phyloP scores from a whole-genome alignment of 139 green algal genomes.

The Auxenochlorella pyrenoidosa region DNA sequence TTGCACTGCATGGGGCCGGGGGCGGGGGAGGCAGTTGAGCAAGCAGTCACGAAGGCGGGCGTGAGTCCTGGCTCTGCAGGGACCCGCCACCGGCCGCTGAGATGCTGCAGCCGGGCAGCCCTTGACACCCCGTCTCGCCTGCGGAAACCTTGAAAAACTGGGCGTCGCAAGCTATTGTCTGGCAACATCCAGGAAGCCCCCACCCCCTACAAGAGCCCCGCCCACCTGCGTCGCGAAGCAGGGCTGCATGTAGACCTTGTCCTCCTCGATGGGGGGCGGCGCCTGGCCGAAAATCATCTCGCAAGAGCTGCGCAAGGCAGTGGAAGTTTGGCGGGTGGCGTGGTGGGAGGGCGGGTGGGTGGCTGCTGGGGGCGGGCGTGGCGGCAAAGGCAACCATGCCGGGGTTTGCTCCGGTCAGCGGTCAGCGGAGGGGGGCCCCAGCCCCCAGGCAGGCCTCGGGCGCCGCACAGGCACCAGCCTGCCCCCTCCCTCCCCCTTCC shows the following conservation, averaged over 20 bases:
- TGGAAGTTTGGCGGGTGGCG: neutral
- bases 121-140: no score
- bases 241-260: constrained; percentile 60
- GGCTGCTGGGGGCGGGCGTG: no score
- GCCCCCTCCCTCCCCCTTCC: no score
- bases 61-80: neutral
- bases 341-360: no score
- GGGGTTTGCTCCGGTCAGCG: no score
- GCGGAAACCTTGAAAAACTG: no score
- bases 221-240: constrained; percentile 42
- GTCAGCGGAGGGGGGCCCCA: no score
- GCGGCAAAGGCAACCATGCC: neutral
- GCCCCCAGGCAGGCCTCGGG: no score
- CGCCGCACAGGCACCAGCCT: no score
- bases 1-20: constrained; percentile 34
- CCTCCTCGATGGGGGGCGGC: constrained; percentile 59
- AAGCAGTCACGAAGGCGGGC: no score
- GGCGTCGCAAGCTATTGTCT: neutral
- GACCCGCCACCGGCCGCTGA: neutral
- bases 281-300: constrained; percentile 67
- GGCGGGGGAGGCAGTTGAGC: no score
- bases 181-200: neutral
- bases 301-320: constrained; percentile 20
- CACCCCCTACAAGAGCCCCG: neutral
- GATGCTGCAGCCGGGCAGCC: no score